These are phyloP conservation scores for Eleusine coracana DNA, from an alignment of 176 grass and related monocot species.

Conservation along the genomic window DNA sequence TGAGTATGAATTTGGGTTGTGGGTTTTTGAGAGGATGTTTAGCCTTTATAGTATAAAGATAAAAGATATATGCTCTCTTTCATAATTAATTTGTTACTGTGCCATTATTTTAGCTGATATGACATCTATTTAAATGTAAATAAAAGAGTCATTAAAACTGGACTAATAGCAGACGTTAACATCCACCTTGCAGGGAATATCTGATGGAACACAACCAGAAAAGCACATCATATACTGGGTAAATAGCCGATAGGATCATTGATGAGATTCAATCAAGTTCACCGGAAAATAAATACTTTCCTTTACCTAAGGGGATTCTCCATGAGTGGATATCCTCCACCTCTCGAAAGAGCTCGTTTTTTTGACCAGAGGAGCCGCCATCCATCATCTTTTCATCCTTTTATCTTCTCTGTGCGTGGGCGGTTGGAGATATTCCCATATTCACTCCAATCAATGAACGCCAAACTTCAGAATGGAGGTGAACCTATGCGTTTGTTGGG, in stretches of 20 bases:
- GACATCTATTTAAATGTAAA: no score
- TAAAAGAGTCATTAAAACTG: no score
- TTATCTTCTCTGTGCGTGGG: constrained; percentile 52
- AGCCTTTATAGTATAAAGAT: no score
- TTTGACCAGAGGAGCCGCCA: constrained; percentile 35
- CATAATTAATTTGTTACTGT: no score
- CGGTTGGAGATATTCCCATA: constrained; percentile 60
- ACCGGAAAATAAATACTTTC: constrained; percentile 47
- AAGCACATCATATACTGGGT: neutral
- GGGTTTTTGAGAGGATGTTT: no score
- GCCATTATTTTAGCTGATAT: no score
- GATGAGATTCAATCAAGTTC: neutral
- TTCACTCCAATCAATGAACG: constrained; percentile 33
- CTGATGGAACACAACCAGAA: neutral
- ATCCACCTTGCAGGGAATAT: neutral
- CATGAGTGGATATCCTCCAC: constrained; percentile 40
- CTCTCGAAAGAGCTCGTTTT: constrained; percentile 40
- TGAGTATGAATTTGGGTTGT: no score
- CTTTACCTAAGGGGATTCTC: constrained; percentile 50
- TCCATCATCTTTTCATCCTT: constrained; percentile 41
- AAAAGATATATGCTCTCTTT: no score
- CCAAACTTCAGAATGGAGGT: constrained; percentile 12
- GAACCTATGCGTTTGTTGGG: neutral
- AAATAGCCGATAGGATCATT: neutral
- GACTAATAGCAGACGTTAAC: neutral